Percentiles rank a stretch among this genome's conserved stretches.
Conservation (phyloP, 2,329 filamentous ascomycete genomes). For the Scedosporium minutisporum region DNA sequence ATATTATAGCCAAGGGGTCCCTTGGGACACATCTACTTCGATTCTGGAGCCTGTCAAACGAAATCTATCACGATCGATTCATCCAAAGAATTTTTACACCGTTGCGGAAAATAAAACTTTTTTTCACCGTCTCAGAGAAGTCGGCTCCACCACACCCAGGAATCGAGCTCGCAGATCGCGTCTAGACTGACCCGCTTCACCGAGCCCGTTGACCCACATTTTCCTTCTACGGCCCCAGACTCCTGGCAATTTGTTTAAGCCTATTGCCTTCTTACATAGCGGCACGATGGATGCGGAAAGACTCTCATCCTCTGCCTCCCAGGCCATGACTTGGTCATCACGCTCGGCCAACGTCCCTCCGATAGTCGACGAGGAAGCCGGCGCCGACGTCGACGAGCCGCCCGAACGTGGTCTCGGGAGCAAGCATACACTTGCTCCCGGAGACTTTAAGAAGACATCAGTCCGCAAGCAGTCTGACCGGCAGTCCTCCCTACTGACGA, state of each 20-base stretch:
- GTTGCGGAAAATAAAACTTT: background rate
- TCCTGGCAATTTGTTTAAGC: no score
- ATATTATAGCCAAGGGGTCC: slow-evolving; percentile 19
- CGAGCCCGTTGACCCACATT: background rate
- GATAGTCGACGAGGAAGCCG: slow-evolving; percentile 9
- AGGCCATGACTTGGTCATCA: slow-evolving; percentile 8
- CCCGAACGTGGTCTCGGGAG: slow-evolving; percentile 7
- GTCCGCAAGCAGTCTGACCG: slow-evolving; percentile 3
- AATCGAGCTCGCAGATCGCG: background rate
- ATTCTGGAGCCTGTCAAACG: background rate
- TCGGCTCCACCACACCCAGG: background rate
- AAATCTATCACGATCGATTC: background rate
- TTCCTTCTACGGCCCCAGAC: background rate
- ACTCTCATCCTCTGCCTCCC: background rate
- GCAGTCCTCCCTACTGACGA: slow-evolving; percentile 65
- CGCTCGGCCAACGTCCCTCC: slow-evolving; percentile 5
- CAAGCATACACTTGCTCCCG: slow-evolving; percentile 1
- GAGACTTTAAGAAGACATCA: slow-evolving; percentile 2
- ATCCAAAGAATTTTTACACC: background rate
- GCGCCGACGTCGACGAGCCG: slow-evolving; percentile 12
- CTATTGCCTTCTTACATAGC: background rate
- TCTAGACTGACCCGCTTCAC: background rate
- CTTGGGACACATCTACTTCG: slow-evolving; percentile 3
- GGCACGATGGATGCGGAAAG: background rate
- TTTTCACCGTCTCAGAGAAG: background rate